Evolutionary conservation across 2,329 filamentous ascomycete species (phyloP), one percentile per base, ranked within the genome.

Genomic region (Penicillium sp.): DNA sequence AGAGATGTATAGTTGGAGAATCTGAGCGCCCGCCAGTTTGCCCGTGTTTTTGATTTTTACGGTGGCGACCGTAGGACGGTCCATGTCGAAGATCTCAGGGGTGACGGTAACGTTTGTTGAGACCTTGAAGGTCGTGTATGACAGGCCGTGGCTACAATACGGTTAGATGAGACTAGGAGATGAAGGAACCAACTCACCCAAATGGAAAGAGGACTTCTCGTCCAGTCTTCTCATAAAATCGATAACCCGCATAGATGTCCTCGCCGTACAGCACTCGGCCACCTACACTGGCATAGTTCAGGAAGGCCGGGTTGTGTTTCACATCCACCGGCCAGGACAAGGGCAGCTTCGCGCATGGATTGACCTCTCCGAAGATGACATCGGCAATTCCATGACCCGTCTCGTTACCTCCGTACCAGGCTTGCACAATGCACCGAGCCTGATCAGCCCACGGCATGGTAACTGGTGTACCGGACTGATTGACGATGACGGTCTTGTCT

Each of bases 401-500:
- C 75, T 93, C 89, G 64, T 93, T 89, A 14, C 90, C 89, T 56
- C 88, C 88, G 64, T 91, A 92, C 88, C 89, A 93, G 3, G 88
- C 88, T 66, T 91, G 88, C 1, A 91, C 68, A 1, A 91, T 77
- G 2, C 84, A 82, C 4, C 73, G 73, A 1, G 74, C 73, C 33
- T 71, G 67, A n/a, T 73, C 65, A 5, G 64, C 68, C 71, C 78
- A 77, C 0, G 76, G 77, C 69, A 80, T 77, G 4, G 74, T 77
- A 6, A 80, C 73, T 0, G 89, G 88, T 0, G 88, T 89, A 28
- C 89, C 89, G 0, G 87, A 89, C 63, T 91, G 88, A 68, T 89
- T 85, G 3, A 91, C 85, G 1, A 93, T 83, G 3, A 84, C 83
- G 0, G 87, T 88, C 43, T 49, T 62, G 49, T 85, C 84, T 8